Conservation (phyloP, 805 yeast genomes). For the Hanseniaspora osmophila region DNA sequence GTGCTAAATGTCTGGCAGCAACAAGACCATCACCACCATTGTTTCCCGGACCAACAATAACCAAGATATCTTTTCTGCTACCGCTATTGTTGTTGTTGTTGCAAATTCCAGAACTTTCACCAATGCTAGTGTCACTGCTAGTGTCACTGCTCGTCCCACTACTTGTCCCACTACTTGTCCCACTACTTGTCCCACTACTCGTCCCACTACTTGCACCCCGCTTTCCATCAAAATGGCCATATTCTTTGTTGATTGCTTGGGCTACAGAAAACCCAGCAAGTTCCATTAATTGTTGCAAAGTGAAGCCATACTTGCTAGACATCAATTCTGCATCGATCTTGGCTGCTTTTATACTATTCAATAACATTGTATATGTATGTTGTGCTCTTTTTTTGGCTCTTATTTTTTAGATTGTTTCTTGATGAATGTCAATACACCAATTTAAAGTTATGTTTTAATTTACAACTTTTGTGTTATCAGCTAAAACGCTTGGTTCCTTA, state of each 20-base stretch:
- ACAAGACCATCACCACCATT: constrained; percentile 95
- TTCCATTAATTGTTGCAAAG: constrained; percentile 52
- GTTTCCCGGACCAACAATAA: constrained; percentile 90
- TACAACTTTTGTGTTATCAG: too few relatives aligned
- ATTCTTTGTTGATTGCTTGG: constrained; percentile 57
- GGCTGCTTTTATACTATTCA: constrained; percentile 38
- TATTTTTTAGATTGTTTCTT: neutral
- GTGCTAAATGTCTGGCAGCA: constrained; percentile 77
- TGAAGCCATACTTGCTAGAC: constrained; percentile 47
- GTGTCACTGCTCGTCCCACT: constrained; percentile 16
- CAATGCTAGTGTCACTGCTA: too few relatives aligned
- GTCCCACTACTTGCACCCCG: too few relatives aligned
- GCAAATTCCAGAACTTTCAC: too few relatives aligned
- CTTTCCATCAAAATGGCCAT: constrained; percentile 35
- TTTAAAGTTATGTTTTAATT: too few relatives aligned
- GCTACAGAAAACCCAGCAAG: constrained; percentile 93
- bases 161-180: neutral
- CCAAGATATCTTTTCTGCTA: constrained; percentile 33
- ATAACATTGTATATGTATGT: neutral
- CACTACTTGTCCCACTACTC: too few relatives aligned
- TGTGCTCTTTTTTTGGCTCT: too few relatives aligned
- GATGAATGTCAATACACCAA: neutral
- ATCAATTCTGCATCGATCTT: constrained; percentile 73
- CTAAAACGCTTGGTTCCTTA: too few relatives aligned
- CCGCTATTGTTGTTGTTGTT: too few relatives aligned